These are phyloP conservation scores for Fusarium sp. DNA, from an alignment of 2,329 filamentous ascomycete genomes.

Conservation along the genomic window DNA sequence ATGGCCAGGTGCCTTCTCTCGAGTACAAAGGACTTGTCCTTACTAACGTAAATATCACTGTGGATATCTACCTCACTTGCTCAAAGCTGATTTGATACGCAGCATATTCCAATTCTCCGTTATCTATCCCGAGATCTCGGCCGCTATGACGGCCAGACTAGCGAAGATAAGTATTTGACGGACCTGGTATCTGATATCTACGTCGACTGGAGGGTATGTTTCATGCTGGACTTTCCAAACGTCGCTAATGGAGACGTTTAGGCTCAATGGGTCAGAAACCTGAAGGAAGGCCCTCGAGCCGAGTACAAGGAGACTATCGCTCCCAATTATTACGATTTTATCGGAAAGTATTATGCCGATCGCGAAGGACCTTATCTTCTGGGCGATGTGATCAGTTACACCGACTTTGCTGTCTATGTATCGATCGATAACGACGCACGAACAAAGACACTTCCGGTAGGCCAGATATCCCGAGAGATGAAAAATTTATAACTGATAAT, in stretches of 20 bases:
- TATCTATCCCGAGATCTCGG: constrained; percentile 51
- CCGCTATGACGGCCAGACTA: constrained; percentile 52
- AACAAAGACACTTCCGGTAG: constrained; percentile 51
- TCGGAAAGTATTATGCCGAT: constrained; percentile 48
- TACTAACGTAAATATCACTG: not conserved
- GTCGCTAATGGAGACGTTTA: not conserved
- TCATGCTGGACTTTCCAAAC: fast-evolving
- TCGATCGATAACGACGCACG: constrained; percentile 53
- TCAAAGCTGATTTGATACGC: not conserved
- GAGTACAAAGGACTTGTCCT: constrained; percentile 17
- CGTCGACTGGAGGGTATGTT: constrained; percentile 54
- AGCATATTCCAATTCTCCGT: constrained; percentile 47
- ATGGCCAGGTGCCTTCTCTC: constrained; percentile 8
- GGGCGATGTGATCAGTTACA: constrained; percentile 52
- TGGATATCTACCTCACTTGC: too few species aligned
- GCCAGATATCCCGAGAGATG: constrained; percentile 8
- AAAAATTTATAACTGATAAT: fast-evolving
- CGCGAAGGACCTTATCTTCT: constrained; percentile 51
- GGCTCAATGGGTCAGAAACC: constrained; percentile 44
- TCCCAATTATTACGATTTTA: constrained; percentile 47
- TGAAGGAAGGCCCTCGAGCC: constrained; percentile 34
- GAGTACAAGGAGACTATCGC: constrained; percentile 48
- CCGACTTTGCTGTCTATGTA: constrained; percentile 54
- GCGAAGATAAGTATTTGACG: constrained; percentile 51
- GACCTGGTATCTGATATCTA: constrained; percentile 54